These are phyloP conservation scores for Fusarium ramigenum DNA, from an alignment of 2,329 filamentous ascomycete species.

Conservation along the genomic window DNA sequence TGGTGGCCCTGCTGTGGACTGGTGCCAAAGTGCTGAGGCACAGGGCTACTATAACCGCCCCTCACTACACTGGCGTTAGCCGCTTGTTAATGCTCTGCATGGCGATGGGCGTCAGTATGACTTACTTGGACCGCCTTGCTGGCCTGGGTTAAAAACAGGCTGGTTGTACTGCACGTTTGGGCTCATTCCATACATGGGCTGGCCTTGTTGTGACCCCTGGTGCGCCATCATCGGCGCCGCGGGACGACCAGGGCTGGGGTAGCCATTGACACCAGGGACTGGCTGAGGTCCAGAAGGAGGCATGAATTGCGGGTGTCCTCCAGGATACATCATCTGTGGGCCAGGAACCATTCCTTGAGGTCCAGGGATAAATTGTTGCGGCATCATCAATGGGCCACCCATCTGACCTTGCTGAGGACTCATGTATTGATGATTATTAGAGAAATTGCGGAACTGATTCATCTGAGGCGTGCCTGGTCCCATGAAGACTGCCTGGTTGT, in stretches of 20 bases:
- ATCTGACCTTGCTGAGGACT: constrained; percentile 76
- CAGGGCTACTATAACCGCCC: constrained; percentile 66
- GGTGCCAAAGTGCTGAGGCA: constrained; percentile 70
- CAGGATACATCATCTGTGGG: constrained; percentile 87
- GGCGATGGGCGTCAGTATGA: constrained; percentile 43
- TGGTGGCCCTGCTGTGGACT: constrained; percentile 74
- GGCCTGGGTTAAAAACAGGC: constrained; percentile 75
- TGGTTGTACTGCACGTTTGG: constrained; percentile 79
- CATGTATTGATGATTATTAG: constrained; percentile 76
- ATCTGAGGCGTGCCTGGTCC: constrained; percentile 76
- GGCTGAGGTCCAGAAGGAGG: constrained; percentile 65
- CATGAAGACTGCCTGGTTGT: constrained; percentile 77
- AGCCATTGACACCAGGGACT: constrained; percentile 76
- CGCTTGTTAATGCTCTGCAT: constrained; percentile 34
- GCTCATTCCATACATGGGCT: constrained; percentile 80
- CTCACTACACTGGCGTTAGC: constrained; percentile 64
- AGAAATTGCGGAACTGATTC: constrained; percentile 74
- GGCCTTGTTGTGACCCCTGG: constrained; percentile 92
- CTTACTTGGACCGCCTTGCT: constrained; percentile 76
- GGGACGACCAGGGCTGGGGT: constrained; percentile 86
- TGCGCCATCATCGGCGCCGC: constrained; percentile 91
- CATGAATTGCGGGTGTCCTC: constrained; percentile 70
- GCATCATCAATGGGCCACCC: constrained; percentile 85
- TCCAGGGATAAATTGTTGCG: constrained; percentile 76
- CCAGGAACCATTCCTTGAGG: constrained; percentile 75